phyloP scores from a whole-genome alignment of 192 early-diverging fungal genomes.

The Rhizophagus clarus region DNA sequence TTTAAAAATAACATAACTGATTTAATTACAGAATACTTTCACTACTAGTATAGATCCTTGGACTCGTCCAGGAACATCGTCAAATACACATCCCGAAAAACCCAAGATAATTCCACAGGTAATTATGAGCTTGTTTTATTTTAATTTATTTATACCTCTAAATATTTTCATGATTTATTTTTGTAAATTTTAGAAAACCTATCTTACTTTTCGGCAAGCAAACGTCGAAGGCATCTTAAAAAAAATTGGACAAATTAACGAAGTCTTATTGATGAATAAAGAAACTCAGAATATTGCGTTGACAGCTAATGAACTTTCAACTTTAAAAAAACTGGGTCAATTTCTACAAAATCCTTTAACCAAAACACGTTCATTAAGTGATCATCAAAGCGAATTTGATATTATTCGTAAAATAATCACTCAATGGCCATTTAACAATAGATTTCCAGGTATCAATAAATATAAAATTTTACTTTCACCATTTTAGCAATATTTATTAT shows the following conservation, averaged over 20 bases:
- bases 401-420: conserved; percentile 56
- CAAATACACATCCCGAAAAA: conserved; percentile 23
- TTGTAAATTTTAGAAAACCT: conserved; percentile 40
- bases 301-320: conserved; percentile 29
- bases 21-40: conserved; percentile 24
- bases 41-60: conserved; percentile 21
- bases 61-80: conserved; percentile 36
- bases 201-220: conserved; percentile 68
- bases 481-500: no score
- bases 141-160: background rate
- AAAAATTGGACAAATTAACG: conserved; percentile 77
- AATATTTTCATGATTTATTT: conserved; percentile 12
- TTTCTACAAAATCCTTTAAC: conserved; percentile 43
- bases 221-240: conserved; percentile 71
- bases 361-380: background rate
- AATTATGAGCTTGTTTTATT: background rate
- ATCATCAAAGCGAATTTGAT: conserved; percentile 37
- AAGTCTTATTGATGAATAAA: conserved; percentile 40
- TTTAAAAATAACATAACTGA: conserved; percentile 16
- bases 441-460: conserved; percentile 65
- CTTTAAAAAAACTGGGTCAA: conserved; percentile 41
- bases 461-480: no score
- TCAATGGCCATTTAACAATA: conserved; percentile 66
- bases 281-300: conserved; percentile 10
- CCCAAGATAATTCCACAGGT: conserved; percentile 36